Evolutionary conservation across 2,329 filamentous ascomycete genomes (phyloP).

Genomic region (Paecilomyces sp.): DNA sequence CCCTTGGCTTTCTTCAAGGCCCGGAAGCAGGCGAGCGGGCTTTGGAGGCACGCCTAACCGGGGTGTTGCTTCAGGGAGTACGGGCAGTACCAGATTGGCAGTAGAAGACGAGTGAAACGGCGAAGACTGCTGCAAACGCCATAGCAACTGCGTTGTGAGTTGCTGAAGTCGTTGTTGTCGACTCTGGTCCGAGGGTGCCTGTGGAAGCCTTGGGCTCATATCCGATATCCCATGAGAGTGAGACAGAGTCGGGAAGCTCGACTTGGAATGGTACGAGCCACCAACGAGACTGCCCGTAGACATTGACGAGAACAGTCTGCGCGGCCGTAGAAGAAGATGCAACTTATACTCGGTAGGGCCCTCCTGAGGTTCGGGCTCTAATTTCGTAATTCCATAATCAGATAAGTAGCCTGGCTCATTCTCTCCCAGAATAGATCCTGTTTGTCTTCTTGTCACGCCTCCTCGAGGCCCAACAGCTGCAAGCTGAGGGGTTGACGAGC

Average conservation of each 20-base stretch:
- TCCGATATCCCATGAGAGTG: constrained; percentile 22
- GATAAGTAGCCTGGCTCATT: constrained; percentile 32
- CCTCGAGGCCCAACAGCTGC: constrained; percentile 17
- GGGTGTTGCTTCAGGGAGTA: constrained; percentile 57
- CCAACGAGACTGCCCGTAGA: constrained; percentile 55
- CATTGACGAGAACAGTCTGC: constrained; percentile 64
- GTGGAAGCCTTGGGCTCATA: constrained; percentile 28
- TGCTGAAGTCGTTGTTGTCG: constrained; percentile 82
- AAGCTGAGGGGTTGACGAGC: constrained; percentile 33
- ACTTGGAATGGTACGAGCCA: constrained; percentile 44
- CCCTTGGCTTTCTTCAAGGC: constrained; percentile 85
- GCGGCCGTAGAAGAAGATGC: constrained; percentile 73
- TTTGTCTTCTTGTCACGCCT: constrained; percentile 18
- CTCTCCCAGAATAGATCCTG: constrained; percentile 31
- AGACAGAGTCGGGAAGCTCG: constrained; percentile 14
- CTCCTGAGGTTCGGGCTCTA: constrained; percentile 86
- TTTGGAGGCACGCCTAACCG: constrained; percentile 52
- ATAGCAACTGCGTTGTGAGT: constrained; percentile 87
- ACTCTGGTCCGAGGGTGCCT: constrained; percentile 54
- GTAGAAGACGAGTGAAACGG: constrained; percentile 79
- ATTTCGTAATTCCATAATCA: constrained; percentile 62
- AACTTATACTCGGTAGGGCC: constrained; percentile 96
- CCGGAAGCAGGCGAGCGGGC: constrained; percentile 54
- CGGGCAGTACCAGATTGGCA: constrained; percentile 66
- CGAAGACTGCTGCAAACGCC: constrained; percentile 91